Base-by-base conservation (phyloP, 78 protist genomes). In the slime mould (Dictyostelium discoideum) region DNA sequence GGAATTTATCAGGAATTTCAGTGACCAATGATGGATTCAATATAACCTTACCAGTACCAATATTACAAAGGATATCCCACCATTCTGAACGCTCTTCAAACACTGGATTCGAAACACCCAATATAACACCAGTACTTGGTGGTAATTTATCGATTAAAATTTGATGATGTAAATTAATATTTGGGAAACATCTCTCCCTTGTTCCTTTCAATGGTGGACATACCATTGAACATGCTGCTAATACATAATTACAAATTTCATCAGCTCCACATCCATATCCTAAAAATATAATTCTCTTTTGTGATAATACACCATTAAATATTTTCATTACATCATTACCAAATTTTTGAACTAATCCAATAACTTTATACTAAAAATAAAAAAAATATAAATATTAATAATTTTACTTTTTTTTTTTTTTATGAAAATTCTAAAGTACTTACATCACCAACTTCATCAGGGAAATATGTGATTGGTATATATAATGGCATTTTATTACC, bases 1-100 rank as follows among this genome's bases (percentile, higher is more conserved):
- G 84, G 48, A 86, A 90, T 86, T 83, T 77, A 63, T 83, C 96
- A 2, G 96, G 92, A 8, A 86, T 26, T 24, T 84, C 93, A 4
- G 86, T 72, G 32, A 94, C 65, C 18, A 92, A 40, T 7, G 50
- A 16, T 18, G 96, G 93, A 24, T 94, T 94, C 37, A 94, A 42
- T 1, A 29, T 83, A 8, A 97, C 98, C 67, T 88, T 85, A 22
- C 98, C 98, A 11, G 97, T 96, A 5, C 86, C 82, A 16, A 97
- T 39, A 60, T 97, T 84, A 84, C 98, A 97, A 4, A 97, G 44
- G 40, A 97, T 85, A 77, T 97, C 98, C 98, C 98, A 97, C 98
- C 98, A 94, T 32, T 97, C 93, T 5, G 73, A 6, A 60, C 85
- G 57, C 54, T 96, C 94, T 83, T 93, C 96, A 79, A 97, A 97